Conservation (phyloP, 2,329 filamentous ascomycete genomes). For the Trichoderma atroviride region DNA sequence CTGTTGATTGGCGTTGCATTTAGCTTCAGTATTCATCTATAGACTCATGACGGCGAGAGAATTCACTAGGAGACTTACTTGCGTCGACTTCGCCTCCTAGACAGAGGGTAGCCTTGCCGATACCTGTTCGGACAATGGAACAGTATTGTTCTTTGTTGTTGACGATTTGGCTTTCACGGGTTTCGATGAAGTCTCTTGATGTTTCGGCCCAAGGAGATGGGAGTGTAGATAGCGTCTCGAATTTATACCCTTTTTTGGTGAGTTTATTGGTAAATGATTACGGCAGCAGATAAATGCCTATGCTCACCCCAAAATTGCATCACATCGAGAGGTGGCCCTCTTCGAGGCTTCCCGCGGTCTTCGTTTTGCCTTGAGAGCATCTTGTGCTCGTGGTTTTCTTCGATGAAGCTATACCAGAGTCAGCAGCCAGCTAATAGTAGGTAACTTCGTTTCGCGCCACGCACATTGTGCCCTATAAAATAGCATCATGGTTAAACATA, state of each 20-base stretch:
- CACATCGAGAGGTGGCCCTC: slow-evolving; percentile 65
- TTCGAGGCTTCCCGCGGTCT: slow-evolving; percentile 36
- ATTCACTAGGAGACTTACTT: slow-evolving; percentile 50
- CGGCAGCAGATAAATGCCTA: not conserved
- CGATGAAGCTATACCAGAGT: slow-evolving; percentile 69
- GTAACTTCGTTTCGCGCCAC: not conserved
- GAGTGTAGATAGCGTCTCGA: slow-evolving; percentile 82
- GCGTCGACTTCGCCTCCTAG: slow-evolving; percentile 94
- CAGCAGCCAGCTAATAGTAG: not conserved
- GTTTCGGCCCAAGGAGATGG: slow-evolving; percentile 74
- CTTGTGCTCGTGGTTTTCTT: slow-evolving; percentile 83
- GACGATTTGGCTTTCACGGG: slow-evolving; percentile 69
- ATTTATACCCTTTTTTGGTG: slow-evolving; percentile 77
- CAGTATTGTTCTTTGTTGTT: slow-evolving; percentile 96
- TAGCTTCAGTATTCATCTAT: not conserved
- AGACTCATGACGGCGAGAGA: not conserved
- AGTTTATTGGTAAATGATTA: not conserved
- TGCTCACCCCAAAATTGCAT: slow-evolving; percentile 90
- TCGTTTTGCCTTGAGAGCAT: slow-evolving; percentile 63
- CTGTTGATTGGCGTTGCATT: slow-evolving; percentile 44
- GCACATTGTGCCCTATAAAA: slow-evolving; percentile 12
- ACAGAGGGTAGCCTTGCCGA: slow-evolving; percentile 74
- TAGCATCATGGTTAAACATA: not conserved
- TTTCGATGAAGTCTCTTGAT: slow-evolving; percentile 76
- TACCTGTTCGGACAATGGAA: slow-evolving; percentile 85